Conservation (phyloP, 768 basidiomycete genomes). For the Auricularia cornea region DNA sequence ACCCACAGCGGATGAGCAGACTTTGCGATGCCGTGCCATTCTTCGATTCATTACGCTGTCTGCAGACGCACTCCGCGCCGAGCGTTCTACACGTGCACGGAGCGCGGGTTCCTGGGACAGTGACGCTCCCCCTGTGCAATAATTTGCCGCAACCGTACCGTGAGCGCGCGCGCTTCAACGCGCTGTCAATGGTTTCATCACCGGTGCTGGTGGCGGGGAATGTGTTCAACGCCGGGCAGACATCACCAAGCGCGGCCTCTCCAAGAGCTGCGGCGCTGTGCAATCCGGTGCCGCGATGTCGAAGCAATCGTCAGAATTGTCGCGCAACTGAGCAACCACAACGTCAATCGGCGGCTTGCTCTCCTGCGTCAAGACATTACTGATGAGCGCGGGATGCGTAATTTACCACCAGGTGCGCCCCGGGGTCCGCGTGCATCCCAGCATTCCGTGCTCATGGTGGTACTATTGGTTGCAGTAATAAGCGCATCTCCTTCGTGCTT, state of each 20-base stretch:
- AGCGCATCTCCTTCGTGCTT: too few species aligned
- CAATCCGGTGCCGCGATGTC: conserved; percentile 80
- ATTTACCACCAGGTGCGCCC: too few species aligned
- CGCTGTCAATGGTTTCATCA: conserved; percentile 84
- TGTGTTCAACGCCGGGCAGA: conserved; percentile 79
- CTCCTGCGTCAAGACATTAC: too few species aligned
- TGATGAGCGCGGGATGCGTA: too few species aligned
- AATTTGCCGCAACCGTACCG: too few species aligned
- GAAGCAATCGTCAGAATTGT: not conserved
- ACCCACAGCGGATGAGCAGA: conserved; percentile 45
- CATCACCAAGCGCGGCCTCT: conserved; percentile 80
- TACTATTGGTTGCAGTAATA: too few species aligned
- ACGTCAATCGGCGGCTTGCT: too few species aligned
- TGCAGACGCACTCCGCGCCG: not conserved
- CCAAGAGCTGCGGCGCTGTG: conserved; percentile 83
- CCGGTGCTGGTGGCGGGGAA: conserved; percentile 99
- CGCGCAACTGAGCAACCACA: not conserved
- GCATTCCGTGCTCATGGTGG: too few species aligned
- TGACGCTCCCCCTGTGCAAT: conserved; percentile 84
- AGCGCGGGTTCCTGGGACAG: conserved; percentile 85
- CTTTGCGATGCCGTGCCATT: not conserved
- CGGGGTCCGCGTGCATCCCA: too few species aligned
- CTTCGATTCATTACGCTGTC: not conserved
- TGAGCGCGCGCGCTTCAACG: conserved; percentile 83
- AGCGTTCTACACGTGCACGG: conserved; percentile 43